Base-by-base conservation (phyloP, 106 monocot species). In the Agapanthus africanus region DNA sequence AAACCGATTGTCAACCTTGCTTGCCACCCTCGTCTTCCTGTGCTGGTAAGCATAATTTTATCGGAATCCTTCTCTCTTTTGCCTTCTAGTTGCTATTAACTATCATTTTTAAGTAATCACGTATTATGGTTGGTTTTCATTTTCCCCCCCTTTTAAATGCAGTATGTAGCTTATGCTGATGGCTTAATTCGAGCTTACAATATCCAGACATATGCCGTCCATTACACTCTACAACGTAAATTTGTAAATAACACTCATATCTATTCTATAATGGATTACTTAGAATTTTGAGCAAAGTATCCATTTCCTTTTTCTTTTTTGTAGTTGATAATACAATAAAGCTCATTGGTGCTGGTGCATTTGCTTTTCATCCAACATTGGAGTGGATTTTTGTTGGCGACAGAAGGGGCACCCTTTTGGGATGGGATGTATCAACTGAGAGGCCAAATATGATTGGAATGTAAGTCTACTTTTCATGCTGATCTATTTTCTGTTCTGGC, bases 351-450 rank as follows among this genome's bases (percentile, higher is more conserved):
- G 90, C 92, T 61, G 83, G 92, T 72, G 82, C 92, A 77, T 87
- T 99, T 77, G 89, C 89, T 37, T 99, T 99, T 76, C 97, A 99
- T 87, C 97, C 97, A 68, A 93, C 92, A 57, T 65, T 99, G 66
- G 97, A 99, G 66, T 93, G 92, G 92, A 81, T 99, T 56, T 99
- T 99, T 79, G 74, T 99, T 73, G 97, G 97, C 71, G 97, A 99
- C 54, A 82, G 92, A 62, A 78, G 77, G 44, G 97, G 97, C 42
- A 71, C 92, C 36, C 87, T 99, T 76, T 75, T 99, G 75, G 97
- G 92, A 49, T 99, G 97, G 97, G 97, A 99, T 76, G 97, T 99
- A 38, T 99, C 97, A 65, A 90, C 93, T 63, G 92, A 93, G 71
- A 87, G 87, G 26, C 97, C 97, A 71, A 85, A 79, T 73, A 87